Evolutionary conservation across 1,139 yeast species (phyloP), one percentile per base, ranked within the genome.

Genomic region (Hansenula sp.): DNA sequence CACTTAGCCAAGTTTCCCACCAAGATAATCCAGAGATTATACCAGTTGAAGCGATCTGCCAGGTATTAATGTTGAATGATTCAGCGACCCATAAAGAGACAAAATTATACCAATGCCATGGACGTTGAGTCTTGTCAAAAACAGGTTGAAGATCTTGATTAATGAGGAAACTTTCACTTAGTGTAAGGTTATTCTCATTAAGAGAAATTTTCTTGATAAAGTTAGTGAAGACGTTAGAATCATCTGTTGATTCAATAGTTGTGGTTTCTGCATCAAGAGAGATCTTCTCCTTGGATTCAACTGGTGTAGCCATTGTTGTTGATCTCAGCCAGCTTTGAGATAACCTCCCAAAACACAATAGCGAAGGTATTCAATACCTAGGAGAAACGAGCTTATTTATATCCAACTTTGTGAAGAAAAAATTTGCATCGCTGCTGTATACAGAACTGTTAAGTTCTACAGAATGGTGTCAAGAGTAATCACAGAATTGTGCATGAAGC

Each of bases 101-200:
- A 57, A 67, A 87, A 56, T 85, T 84, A 60, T 71, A 81, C 94
- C 95, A 85, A 24, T 77, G 68, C 96, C 96, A 87, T 24, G 73
- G 72, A 57, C 95, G 70, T 57, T 87, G 69, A 7, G 68, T 66
- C n/a, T 67, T 73, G 21, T 65, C 71, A 53, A 83, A 87, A 2
- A 87, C 90, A 0, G 96, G 95, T 49, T 77, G 74, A 53, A 87
- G 70, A 64, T 87, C 96, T 48, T 74, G 69, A 61, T 86, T 87
- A 54, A 73, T 77, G 37, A 87, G 68, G 52, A 79, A 82, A 54
- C 79, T 69, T 50, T 80, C 83, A 4, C 73, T 55, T 1, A 72
- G 48, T 1, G 77, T 57, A 39, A 75, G 40, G n/a, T n/a, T n/a
- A n/a, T n/a, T n/a, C n/a, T 21, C 24, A 25, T 53, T 56, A 6